A percentile compares a stretch with the other conserved stretches of the same genome.
phyloP scores from a whole-genome alignment of 768 basidiomycete genomes.

The Hericium coralloides region DNA sequence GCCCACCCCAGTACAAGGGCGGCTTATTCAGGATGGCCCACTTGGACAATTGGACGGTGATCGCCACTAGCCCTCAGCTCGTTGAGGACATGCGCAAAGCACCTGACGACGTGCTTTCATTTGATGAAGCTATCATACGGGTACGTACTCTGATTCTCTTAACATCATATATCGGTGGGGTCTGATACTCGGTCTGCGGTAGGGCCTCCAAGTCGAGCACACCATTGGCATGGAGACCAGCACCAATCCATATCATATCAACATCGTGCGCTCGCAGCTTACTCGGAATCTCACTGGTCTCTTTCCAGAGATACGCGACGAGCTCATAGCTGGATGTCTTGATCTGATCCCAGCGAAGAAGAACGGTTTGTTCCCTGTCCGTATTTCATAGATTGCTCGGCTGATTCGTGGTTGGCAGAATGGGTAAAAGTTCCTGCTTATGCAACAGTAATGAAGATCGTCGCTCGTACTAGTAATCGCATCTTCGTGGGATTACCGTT shows the following conservation, averaged over 20 bases:
- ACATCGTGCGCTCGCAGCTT: neutral
- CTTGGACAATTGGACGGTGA: constrained; percentile 36
- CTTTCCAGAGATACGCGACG: neutral
- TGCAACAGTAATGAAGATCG: constrained; percentile 9
- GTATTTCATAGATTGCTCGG: neutral
- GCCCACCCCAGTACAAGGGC: constrained; percentile 10
- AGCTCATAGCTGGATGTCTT: neutral
- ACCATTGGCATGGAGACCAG: neutral
- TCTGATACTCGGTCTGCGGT: too few species aligned
- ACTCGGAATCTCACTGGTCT: neutral
- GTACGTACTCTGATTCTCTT: neutral
- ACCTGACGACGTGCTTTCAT: constrained; percentile 32
- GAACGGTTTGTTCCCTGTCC: neutral
- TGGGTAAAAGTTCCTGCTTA: neutral
- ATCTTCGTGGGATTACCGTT: constrained; percentile 31
- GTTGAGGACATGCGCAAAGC: constrained; percentile 44
- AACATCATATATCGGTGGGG: too few species aligned
- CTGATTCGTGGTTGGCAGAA: neutral
- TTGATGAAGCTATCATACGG: neutral
- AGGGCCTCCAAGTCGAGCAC: neutral
- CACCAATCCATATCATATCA: neutral
- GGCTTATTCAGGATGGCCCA: constrained; percentile 34
- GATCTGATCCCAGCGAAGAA: neutral
- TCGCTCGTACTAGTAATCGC: constrained; percentile 31
- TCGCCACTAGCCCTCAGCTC: constrained; percentile 31